A percentile compares a stretch with the other conserved stretches of the same genome.
phyloP scores from a whole-genome alignment of 2,329 filamentous ascomycete species.

The Calonectria pteridis region DNA sequence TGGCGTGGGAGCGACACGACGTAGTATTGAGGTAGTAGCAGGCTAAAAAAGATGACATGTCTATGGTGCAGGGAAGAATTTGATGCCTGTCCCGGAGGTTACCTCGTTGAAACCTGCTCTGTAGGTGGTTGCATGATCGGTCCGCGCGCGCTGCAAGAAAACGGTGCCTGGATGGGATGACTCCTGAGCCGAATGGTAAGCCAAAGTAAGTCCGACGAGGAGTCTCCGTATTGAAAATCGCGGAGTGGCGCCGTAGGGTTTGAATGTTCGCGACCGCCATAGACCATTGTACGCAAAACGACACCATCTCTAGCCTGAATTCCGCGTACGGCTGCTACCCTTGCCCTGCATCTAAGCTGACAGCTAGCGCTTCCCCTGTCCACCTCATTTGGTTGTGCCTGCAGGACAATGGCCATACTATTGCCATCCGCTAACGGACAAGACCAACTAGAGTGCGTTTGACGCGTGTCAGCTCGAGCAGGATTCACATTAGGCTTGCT shows the following conservation, averaged over 20 bases:
- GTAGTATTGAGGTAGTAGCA: not conserved
- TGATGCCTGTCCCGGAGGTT: not conserved
- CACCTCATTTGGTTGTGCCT: not conserved
- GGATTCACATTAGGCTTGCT: not conserved
- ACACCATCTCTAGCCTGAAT: not conserved
- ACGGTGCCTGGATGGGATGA: not conserved
- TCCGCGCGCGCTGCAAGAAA: no score
- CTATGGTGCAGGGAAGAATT: not conserved
- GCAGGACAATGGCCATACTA: not conserved
- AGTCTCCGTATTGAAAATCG: not conserved
- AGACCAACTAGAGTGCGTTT: not conserved
- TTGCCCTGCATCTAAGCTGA: conserved; percentile 2
- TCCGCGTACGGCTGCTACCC: not conserved
- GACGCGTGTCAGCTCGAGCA: not conserved
- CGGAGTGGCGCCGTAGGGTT: not conserved
- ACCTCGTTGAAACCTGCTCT: not conserved
- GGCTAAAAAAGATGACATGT: no score
- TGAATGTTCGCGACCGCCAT: not conserved
- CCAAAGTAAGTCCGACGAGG: no score
- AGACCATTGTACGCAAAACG: not conserved
- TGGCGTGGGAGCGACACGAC: not conserved
- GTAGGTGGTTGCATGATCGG: not conserved
- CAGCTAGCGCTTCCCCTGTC: not conserved
- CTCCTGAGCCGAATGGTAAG: not conserved
- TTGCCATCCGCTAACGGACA: not conserved